Evolutionary conservation across 768 basidiomycete genomes (phyloP).

Genomic region (Mycena floridula): DNA sequence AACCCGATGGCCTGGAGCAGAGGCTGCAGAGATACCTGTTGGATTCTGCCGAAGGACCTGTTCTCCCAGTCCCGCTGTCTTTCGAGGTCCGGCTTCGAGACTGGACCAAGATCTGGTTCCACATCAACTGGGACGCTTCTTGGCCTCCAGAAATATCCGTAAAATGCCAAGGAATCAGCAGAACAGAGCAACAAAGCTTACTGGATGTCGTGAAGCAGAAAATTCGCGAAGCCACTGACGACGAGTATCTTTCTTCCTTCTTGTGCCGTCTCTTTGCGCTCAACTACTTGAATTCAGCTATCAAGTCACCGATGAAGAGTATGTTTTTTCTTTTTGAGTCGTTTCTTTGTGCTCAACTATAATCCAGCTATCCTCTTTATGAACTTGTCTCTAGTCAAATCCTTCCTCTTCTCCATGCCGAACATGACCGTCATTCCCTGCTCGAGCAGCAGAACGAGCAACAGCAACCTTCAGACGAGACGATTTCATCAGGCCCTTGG

Average conservation of each 20-base stretch:
- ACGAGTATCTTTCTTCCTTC: slow-evolving; percentile 9
- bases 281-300: neutral
- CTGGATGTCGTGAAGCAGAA: neutral
- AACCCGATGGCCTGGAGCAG: slow-evolving; percentile 26
- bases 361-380: slow-evolving; percentile 51
- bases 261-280: neutral
- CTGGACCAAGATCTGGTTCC: slow-evolving; percentile 19
- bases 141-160: slow-evolving; percentile 24
- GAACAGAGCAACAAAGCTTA: slow-evolving; percentile 36
- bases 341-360: neutral
- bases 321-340: slow-evolving; percentile 12
- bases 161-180: slow-evolving; percentile 39
- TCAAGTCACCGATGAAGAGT: slow-evolving; percentile 20
- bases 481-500: neutral
- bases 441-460: neutral
- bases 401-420: slow-evolving; percentile 47
- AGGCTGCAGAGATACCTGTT: slow-evolving; percentile 7
- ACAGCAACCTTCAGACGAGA: neutral
- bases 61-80: neutral
- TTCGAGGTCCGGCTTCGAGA: slow-evolving; percentile 4
- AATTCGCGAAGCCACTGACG: slow-evolving; percentile 22
- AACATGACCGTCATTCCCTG: slow-evolving; percentile 10
- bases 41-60: slow-evolving; percentile 1
- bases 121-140: slow-evolving; percentile 17
- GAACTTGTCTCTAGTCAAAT: slow-evolving; percentile 53